Percentiles rank a stretch among this genome's conserved stretches.
Evolutionary conservation across 1,284 basidiomycete species (phyloP).

Genomic region (Ustilago tritici): DNA sequence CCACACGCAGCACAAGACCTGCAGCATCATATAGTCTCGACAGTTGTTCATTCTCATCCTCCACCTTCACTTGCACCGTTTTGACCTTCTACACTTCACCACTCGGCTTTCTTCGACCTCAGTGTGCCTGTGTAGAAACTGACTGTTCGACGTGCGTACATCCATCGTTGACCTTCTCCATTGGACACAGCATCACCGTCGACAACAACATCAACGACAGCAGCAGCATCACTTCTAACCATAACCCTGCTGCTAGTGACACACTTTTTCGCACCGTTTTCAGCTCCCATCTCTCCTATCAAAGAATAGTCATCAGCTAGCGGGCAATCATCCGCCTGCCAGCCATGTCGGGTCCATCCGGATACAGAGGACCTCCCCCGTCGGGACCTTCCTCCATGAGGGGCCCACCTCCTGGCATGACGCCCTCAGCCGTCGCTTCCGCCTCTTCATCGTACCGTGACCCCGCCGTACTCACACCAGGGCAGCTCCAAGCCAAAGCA

Average conservation of each 20-base stretch:
- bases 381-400: conserved; percentile 51
- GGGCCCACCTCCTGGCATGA: conserved; percentile 49
- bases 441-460: conserved; percentile 40
- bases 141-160: neutral
- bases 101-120: neutral
- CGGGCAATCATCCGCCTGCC: neutral
- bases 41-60: neutral
- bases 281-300: neutral
- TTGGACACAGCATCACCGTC: neutral
- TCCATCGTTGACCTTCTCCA: neutral
- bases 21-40: too few species aligned
- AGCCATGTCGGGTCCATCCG: conserved; percentile 57
- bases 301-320: neutral
- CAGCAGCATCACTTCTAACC: neutral
- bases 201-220: neutral
- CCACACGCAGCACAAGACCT: too few species aligned
- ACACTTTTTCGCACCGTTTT: neutral
- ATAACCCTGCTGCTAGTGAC: neutral
- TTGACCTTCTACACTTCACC: neutral
- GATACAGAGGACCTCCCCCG: conserved; percentile 52
- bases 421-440: conserved; percentile 21
- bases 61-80: neutral
- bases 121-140: neutral
- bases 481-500: conserved; percentile 84
- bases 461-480: conserved; percentile 76